Base-by-base conservation (phyloP, 2,329 filamentous ascomycete genomes). In the Bipolaris sorokiniana region DNA sequence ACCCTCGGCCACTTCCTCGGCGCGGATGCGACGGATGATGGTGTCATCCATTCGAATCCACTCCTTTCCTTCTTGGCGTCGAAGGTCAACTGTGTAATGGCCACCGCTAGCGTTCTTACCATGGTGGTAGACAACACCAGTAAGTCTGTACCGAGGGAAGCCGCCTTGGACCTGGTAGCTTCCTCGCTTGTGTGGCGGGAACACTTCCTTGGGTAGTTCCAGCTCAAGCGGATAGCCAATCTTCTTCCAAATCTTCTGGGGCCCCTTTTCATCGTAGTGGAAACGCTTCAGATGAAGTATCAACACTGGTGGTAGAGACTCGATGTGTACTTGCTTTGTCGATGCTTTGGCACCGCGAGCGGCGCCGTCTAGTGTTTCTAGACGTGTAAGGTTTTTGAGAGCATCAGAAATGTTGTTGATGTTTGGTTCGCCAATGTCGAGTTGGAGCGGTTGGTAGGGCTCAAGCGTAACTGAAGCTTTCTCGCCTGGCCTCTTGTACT, bases 231-330 rank as follows among this genome's bases (percentile, higher is more conserved):
- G 95, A 71, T 99, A 99, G 18, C 92, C 94, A 56, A 99, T 84
- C 80, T 94, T 96, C 81, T 98, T 99, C 91, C 94, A 97, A 63
- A 98, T 96, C 82, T 99, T 99, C 70, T 97, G 90, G 0, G 92
- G 96, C 22, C 92, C 92, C 56, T 89, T 86, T 59, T 88, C 91
- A 69, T 98, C 92, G 69, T 97, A 98, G 69, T 97, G 92, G 82
- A 99, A 99, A 42, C 95, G 91, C 80, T 99, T 99, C 40, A 99
- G 83, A 72, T 99, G 95, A 7, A 99, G 84, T 51, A 98, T 96
- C 11, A 99, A 84, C 3, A 98, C 91, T 0, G 92, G 91, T 0
- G 95, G 95, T 15, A 98, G 82, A 1, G 88, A 91, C 69, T 98
- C 94, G 61, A 99, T 96, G 66, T 96, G 92, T 2, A 97, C 88